A percentile compares a stretch with the other conserved stretches of the same genome.
Evolutionary conservation across 441 rosid genomes (phyloP).

Genomic region (Hura crepitans): DNA sequence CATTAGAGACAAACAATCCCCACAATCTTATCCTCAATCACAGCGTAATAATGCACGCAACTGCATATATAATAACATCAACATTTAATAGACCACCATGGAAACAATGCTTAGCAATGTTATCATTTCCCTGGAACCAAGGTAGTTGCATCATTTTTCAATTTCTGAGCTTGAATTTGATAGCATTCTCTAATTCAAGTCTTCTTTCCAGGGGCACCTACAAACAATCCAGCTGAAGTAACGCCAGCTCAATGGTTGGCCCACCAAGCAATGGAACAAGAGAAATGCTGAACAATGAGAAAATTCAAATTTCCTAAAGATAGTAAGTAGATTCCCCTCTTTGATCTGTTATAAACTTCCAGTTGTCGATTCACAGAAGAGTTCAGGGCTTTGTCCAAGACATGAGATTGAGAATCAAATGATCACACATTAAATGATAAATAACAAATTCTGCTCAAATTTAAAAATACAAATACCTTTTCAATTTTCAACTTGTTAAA

Average conservation of each 20-base stretch:
- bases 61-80: background rate
- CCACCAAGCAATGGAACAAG: background rate
- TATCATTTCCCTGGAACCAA: background rate
- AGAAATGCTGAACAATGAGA: background rate
- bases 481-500: slow-evolving; percentile 87
- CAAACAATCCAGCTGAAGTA: background rate
- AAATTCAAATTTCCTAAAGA: background rate
- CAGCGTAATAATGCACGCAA: background rate
- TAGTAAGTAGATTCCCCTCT: slow-evolving; percentile 7
- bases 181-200: background rate
- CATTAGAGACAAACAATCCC: slow-evolving; percentile 2
- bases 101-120: background rate
- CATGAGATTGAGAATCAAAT: background rate
- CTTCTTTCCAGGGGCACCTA: background rate
- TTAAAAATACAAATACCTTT: slow-evolving; percentile 46
- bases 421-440: background rate
- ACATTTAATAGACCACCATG: background rate
- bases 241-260: background rate
- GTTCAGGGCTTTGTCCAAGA: slow-evolving; percentile 9
- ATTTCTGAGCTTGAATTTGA: background rate
- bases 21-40: background rate
- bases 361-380: slow-evolving; percentile 4
- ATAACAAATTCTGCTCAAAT: background rate
- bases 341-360: background rate
- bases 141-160: background rate